Evolutionary conservation across 768 basidiomycete species (phyloP).

Genomic region (Steccherinum ochraceum): DNA sequence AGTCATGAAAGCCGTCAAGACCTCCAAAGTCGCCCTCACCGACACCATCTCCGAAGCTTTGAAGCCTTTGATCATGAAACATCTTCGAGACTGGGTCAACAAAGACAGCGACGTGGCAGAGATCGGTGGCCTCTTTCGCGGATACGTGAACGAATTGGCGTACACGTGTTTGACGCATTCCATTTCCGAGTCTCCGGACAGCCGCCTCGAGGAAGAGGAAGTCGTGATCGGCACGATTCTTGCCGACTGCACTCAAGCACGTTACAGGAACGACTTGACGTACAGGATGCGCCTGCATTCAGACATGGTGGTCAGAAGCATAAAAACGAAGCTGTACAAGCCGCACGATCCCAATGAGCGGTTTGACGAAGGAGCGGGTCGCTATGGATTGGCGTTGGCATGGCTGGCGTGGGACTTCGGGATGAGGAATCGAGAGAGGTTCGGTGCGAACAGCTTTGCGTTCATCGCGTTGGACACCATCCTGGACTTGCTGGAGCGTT

Average conservation of each 20-base stretch:
- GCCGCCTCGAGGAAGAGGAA: constrained; percentile 63
- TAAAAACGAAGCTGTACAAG: constrained; percentile 31
- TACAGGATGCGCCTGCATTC: constrained; percentile 60
- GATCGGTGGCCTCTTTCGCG: constrained; percentile 35
- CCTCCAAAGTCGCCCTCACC: constrained; percentile 9
- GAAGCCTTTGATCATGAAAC: constrained; percentile 14
- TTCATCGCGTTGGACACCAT: constrained; percentile 55
- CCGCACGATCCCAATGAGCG: constrained; percentile 4
- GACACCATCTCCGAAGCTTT: constrained; percentile 20
- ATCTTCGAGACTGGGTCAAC: constrained; percentile 17
- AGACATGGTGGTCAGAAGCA: constrained; percentile 42
- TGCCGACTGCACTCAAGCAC: constrained; percentile 56
- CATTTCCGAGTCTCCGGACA: constrained; percentile 48
- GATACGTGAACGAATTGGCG: constrained; percentile 58
- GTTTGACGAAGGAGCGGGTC: constrained; percentile 14
- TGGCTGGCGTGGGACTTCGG: constrained; percentile 67
- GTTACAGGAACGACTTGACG: constrained; percentile 52
- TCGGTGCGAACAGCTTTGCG: constrained; percentile 53
- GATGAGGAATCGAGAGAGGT: constrained; percentile 26
- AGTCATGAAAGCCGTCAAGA: neutral
- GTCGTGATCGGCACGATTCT: constrained; percentile 71
- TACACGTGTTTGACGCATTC: constrained; percentile 70
- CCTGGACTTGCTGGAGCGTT: constrained; percentile 49
- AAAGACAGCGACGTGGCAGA: constrained; percentile 19
- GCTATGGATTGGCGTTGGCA: constrained; percentile 36